Evolutionary conservation across 768 basidiomycete genomes (phyloP).

Genomic region (Suillus weaverae): DNA sequence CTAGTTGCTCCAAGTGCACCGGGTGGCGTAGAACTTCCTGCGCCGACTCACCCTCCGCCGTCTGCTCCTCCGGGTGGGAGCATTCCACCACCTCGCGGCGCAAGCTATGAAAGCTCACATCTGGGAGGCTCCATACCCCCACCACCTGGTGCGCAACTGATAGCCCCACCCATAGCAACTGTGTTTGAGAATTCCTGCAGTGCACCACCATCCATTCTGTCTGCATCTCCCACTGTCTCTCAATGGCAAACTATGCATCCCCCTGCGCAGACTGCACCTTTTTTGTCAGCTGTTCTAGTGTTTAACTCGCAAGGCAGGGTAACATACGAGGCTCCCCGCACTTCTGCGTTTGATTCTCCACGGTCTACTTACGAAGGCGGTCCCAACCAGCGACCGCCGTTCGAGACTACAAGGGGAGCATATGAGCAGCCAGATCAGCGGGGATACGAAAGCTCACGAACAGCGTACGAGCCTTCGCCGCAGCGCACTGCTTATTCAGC

Average conservation of each 20-base stretch:
- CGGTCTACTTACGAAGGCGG: constrained; percentile 17
- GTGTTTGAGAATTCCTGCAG: constrained; percentile 6
- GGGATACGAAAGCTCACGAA: constrained; percentile 29
- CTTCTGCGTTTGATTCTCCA: neutral
- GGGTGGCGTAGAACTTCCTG: constrained; percentile 32
- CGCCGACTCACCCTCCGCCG: constrained; percentile 8
- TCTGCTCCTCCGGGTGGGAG: constrained; percentile 12
- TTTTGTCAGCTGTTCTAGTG: neutral
- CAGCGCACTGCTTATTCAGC: constrained; percentile 21
- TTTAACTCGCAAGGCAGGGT: constrained; percentile 5
- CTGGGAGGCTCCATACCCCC: constrained; percentile 12
- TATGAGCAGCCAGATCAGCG: constrained; percentile 33
- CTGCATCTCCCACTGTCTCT: neutral
- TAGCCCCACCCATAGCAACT: constrained; percentile 14
- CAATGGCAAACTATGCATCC: constrained; percentile 1
- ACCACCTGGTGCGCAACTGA: constrained; percentile 21
- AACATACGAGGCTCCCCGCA: neutral
- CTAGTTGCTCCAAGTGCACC: constrained; percentile 33
- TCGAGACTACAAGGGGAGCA: constrained; percentile 10
- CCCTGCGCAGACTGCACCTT: neutral
- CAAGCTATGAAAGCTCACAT: constrained; percentile 12
- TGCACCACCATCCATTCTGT: constrained; percentile 1
- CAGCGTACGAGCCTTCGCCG: constrained; percentile 26
- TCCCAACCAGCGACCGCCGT: neutral
- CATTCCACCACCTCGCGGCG: constrained; percentile 14